Evolutionary conservation across 257 asterid species (phyloP).

Genomic region (Nicotiana otophora): DNA sequence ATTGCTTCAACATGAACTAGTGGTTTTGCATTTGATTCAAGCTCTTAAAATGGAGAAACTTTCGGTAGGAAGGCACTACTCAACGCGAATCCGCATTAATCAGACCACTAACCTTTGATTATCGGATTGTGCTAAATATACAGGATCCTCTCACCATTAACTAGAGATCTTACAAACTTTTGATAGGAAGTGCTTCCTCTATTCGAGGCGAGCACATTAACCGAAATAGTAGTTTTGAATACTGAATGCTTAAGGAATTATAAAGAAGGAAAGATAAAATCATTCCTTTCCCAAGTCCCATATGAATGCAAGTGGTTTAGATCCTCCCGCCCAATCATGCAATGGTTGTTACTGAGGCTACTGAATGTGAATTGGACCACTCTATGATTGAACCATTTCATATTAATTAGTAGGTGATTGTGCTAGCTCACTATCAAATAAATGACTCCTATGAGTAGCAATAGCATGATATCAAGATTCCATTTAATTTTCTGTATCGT

Average conservation of each 20-base stretch:
- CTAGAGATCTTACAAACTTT: neutral
- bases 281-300: neutral
- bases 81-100: neutral
- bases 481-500: neutral
- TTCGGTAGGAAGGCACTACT: neutral
- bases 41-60: neutral
- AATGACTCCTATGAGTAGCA: neutral
- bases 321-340: conserved; percentile 5
- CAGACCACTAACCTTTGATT: neutral
- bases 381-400: neutral
- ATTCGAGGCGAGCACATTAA: neutral
- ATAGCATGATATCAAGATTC: neutral
- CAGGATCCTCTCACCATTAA: neutral
- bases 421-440: neutral
- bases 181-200: neutral
- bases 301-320: conserved; percentile 13
- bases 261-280: neutral
- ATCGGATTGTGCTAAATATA: neutral
- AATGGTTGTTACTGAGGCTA: conserved; percentile 13
- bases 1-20: too few relatives aligned
- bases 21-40: neutral
- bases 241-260: neutral
- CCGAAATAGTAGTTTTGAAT: neutral
- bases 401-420: neutral
- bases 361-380: conserved; percentile 6